These are phyloP conservation scores for Trichoderma lentiforme DNA, from an alignment of 2,329 filamentous ascomycete species.

Conservation along the genomic window DNA sequence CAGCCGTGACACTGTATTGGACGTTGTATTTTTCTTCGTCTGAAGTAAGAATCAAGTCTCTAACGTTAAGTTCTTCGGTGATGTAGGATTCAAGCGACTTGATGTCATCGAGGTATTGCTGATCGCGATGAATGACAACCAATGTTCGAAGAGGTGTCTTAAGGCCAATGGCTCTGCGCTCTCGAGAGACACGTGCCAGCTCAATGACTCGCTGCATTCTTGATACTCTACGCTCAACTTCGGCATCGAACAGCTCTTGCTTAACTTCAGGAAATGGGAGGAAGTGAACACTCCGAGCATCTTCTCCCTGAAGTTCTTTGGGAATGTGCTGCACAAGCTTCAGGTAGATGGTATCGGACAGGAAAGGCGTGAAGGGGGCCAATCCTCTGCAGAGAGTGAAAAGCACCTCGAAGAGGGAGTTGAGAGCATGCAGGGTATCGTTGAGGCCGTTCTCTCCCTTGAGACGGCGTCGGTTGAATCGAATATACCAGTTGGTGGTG, in stretches of 20 bases:
- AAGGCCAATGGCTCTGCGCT: conserved; percentile 77
- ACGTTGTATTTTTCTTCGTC: conserved; percentile 92
- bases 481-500: conserved; percentile 98
- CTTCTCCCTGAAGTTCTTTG: conserved; percentile 62
- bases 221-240: conserved; percentile 79
- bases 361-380: conserved; percentile 92
- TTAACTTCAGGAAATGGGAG: conserved; percentile 84
- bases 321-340: conserved; percentile 80
- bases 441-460: conserved; percentile 85
- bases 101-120: conserved; percentile 81
- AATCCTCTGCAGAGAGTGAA: conserved; percentile 85
- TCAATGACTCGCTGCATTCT: conserved; percentile 97
- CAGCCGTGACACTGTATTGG: conserved; percentile 82
- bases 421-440: conserved; percentile 86
- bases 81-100: conserved; percentile 85
- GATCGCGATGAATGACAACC: conserved; percentile 81
- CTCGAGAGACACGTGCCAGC: conserved; percentile 78
- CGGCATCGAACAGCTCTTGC: conserved; percentile 80
- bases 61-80: conserved; percentile 85
- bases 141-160: conserved; percentile 90
- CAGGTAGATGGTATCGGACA: conserved; percentile 91
- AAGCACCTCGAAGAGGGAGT: conserved; percentile 90
- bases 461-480: conserved; percentile 85
- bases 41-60: conserved; percentile 75
- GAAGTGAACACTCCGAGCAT: conserved; percentile 88